Evolutionary conservation across 2,329 filamentous ascomycete species (phyloP), one percentile per base, ranked within the genome.

Genomic region (Aspergillus bombycis): DNA sequence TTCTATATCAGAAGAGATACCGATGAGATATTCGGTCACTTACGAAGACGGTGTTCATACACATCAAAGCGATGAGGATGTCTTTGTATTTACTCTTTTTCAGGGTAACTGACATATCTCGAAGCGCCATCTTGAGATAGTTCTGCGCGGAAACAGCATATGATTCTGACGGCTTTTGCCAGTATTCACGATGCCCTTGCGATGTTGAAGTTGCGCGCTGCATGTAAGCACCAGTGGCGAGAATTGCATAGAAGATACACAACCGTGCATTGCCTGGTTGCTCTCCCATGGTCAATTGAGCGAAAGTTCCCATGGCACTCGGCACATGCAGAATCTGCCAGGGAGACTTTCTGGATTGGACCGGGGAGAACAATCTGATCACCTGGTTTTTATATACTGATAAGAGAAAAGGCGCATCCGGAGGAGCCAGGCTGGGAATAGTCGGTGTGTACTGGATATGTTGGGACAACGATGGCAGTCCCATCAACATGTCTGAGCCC

Each of bases 301-400:
- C 81, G 52, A 82, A 74, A 0, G 78, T 79, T 36, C 78, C 75
- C 2, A 82, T 78, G 0, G 76, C 77, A 50, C 79, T 77, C 0
- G 81, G 80, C 0, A 82, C 67, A 21, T 82, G 78, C 0, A 83
- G 74, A 0, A 81, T 68, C 53, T 81, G 76, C 80, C 81, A 82
- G 0, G 80, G 81, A n/a, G 80, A 81, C 59, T 80, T 80, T 2
- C 74, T 74, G 26, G 77, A 72, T 58, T 73, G 43, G 57, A 74
- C 62, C 11, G 71, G 74, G 10, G 68, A 74, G 54, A 70, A 72
- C n/a, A 69, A 62, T 4, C 67, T 68, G 21, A 80, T 72, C 3
- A 81, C 74, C 4, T 72, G 74, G 1, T 74, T 75, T 41, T 2
- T 70, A 36, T 45, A 45, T 53, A 26, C 16, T 28, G 54, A 19